Base-by-base conservation (phyloP, 768 basidiomycete species). In the Amanita pseudoporphyria region DNA sequence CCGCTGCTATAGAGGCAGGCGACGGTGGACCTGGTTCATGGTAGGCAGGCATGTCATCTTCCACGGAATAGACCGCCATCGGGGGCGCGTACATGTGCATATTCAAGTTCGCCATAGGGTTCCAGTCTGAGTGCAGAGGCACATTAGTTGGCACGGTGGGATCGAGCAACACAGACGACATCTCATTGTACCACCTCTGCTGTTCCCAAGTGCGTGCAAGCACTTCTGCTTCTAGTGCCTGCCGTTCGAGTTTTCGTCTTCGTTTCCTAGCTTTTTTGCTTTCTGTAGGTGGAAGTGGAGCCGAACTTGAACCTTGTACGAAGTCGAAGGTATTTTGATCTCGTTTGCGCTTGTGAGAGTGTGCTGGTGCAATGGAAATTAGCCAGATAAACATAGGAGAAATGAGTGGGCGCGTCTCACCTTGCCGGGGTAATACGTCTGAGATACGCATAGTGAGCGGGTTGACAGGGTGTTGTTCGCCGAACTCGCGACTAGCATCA, bases 221-320 rank as follows among this genome's bases (percentile, higher is more conserved):
- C 31, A 60, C 60, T 32, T 61, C 60, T 7, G 49, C 46, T 56
- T 65, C 67, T 32, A 56, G 46, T 6, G 58, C 62, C 47, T 67
- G 60, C 9, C 63, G 61, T 52, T 72, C 67, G 21, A 65, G 53
- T 53, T 59, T 68, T 28, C 67, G 63, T 22, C 69, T 62, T 7
- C 68, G 61, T 54, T 74, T 75, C 51, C 65, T 66, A 13, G 67
- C 64, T 47, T 70, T 72, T 58, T 71, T 72, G 41, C 65, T 63
- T 53, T 63, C 62, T 6, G 32, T 38, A 28, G 32, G 41, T 18
- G n/a, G 28, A 22, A 28, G 14, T 14, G 39, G 36, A n/a, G 38
- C 28, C 16, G 16, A 22, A 12, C 31, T 47, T 31, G 42, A 43
- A 5, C 42, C 42, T 43, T 43, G 42, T 13, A 43, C 24, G 26